Base-by-base conservation (phyloP, 139 green algal species). In the Haematococcus sp. region DNA sequence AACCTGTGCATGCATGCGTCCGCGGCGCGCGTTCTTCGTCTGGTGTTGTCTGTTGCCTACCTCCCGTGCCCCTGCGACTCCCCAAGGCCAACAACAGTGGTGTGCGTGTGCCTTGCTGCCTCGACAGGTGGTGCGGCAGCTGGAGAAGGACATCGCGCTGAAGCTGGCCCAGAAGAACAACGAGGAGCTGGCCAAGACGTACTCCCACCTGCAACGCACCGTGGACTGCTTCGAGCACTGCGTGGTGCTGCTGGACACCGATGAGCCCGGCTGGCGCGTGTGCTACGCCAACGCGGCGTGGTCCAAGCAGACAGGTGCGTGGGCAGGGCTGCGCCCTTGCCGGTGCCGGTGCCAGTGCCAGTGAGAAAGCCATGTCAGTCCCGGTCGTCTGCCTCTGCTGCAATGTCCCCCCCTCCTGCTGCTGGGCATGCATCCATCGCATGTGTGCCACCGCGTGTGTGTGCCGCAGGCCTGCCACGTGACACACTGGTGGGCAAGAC, bases 161-260 rank as follows among this genome's bases (percentile, higher is more conserved):
- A 67, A 63, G 68, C 31, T 59, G 27, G 34, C 16, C 9, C 23
- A 72, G 34, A 74, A 79, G 58, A 58, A 75, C 55, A 85, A 81
- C 74, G 49, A 65, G 30, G 43, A 32, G 34, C 75, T 85, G 59
- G 25, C 56, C 3, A 60, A 58, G 1, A 71, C 80, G 1, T 82
- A 77, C 30, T 46, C 32, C 52, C 68, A 86, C 28, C 71, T 86
- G 35, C 75, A 80, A 51, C 80, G 80, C 31, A 75, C 80, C 1
- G 34, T 86, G n/a, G 80, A 86, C 61, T 76, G 71, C 58, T 82
- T 82, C n/a, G 80, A 86, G 23, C 71, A 82, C 67, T 86, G 80
- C 34, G 80, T 86, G 30, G 67, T 68, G 31, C 80, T 86, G 35
- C 44, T 86, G 59, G 80, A 86, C 59, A 81, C 69, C 2, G 19